Evolutionary conservation across 2,329 filamentous ascomycete genomes (phyloP).

Genomic region (Sporothrix inflata): DNA sequence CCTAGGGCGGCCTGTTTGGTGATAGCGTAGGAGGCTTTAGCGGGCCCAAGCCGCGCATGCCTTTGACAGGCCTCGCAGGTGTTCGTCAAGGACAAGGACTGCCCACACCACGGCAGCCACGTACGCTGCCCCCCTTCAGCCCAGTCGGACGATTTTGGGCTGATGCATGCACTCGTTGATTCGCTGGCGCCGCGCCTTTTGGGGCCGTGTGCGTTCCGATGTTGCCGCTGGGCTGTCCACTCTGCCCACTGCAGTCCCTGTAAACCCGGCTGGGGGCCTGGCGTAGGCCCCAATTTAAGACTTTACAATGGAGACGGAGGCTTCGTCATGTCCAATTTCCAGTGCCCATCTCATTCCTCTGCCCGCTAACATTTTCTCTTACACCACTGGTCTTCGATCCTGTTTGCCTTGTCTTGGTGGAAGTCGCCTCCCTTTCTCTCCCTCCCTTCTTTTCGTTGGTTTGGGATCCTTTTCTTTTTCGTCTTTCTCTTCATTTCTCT

Average conservation of each 20-base stretch:
- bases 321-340: slow-evolving; percentile 24
- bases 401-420: neutral
- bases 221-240: neutral
- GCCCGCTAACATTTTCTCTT: neutral
- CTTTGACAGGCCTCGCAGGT: neutral
- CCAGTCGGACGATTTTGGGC: neutral
- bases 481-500: slow-evolving; percentile 5
- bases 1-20: neutral
- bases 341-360: neutral
- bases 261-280: neutral
- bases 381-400: neutral
- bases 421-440: neutral
- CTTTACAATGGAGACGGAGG: neutral
- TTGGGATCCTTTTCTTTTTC: slow-evolving; percentile 14
- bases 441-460: neutral
- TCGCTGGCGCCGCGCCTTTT: neutral
- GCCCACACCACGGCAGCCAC: neutral
- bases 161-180: no score
- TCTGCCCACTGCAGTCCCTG: no score
- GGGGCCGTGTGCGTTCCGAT: neutral
- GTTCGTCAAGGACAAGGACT: neutral
- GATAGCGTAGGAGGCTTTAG: neutral
- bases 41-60: slow-evolving; percentile 19
- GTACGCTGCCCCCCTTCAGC: neutral
- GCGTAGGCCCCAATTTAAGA: neutral